These are phyloP conservation scores for Leccinum variicolor DNA, from an alignment of 768 basidiomycete genomes.

Conservation along the genomic window DNA sequence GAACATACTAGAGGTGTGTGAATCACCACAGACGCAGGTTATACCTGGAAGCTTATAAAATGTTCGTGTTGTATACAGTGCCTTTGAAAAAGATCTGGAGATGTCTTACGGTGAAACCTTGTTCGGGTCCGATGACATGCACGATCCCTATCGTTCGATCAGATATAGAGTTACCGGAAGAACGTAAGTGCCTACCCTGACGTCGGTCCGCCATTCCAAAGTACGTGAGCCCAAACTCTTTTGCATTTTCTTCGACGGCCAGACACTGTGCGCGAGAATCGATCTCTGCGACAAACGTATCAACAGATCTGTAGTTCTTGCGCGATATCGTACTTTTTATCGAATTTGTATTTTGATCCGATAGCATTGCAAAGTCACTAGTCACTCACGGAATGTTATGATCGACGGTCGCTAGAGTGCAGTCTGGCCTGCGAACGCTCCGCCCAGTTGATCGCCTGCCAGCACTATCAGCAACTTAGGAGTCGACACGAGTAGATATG, in stretches of 20 bases:
- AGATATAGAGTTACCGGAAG: too few relatives aligned
- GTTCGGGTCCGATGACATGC: slow-evolving; percentile 69
- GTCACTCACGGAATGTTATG: slow-evolving; percentile 78
- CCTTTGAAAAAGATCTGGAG: not conserved
- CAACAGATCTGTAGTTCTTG: slow-evolving; percentile 68
- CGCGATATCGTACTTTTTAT: slow-evolving; percentile 62
- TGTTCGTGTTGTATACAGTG: not conserved
- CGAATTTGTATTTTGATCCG: not conserved
- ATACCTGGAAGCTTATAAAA: slow-evolving; percentile 62
- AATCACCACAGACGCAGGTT: slow-evolving; percentile 89
- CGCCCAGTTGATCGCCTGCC: slow-evolving; percentile 68
- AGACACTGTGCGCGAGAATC: slow-evolving; percentile 82
- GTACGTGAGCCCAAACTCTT: slow-evolving; percentile 88
- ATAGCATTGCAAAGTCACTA: not conserved
- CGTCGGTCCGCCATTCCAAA: slow-evolving; percentile 88
- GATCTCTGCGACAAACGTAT: slow-evolving; percentile 75
- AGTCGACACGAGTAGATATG: not conserved
- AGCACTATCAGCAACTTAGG: slow-evolving; percentile 10
- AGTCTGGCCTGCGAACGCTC: slow-evolving; percentile 79
- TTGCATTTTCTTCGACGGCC: slow-evolving; percentile 85
- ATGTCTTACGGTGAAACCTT: slow-evolving; percentile 75
- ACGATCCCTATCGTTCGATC: too few relatives aligned
- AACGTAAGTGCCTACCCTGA: slow-evolving; percentile 52
- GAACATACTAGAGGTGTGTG: slow-evolving; percentile 82
- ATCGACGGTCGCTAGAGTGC: slow-evolving; percentile 86